Evolutionary conservation across 1,284 basidiomycete species (phyloP), one percentile per base, ranked within the genome.

Genomic region (Termitomyces sp.): DNA sequence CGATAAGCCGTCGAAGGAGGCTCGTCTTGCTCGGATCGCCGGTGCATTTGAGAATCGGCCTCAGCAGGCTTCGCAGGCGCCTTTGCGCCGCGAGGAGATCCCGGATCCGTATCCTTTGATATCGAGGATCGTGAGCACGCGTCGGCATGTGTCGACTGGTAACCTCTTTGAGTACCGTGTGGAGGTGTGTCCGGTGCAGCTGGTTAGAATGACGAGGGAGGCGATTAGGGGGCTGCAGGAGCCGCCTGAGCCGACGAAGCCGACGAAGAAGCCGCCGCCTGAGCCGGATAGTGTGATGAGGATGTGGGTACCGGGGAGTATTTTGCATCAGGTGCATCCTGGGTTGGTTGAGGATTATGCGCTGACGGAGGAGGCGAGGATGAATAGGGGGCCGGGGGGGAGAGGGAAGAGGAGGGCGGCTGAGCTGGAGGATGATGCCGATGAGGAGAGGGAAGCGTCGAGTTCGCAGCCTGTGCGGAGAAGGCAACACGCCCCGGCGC

Each of bases 241-340:
- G 24, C 40, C 40, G n/a, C 40, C 8, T 24, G 21, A 16, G 10
- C 40, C 21, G 24, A 2, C 8, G 10, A 42, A 16, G 9, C 40
- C 8, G 8, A 28, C 9, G 24, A 42, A 10, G 24, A 42, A 16
- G 24, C 52, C 57, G 19, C 63, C 66, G 14, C 61, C 64, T 1
- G 62, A 67, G 52, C 71, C 72, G 2, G 55, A 65, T 19, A 68
- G 62, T 42, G 49, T 56, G 50, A 55, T 74, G 61, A 58, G 66
- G 24, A 48, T 79, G 50, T 74, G 73, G 72, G 52, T 76, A 43
- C 71, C 75, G 3, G 74, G 68, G 0, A 69, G 68, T 33, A 72
- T 81, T 57, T 62, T 80, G 45, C 66, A 68, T 35, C 72, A 75
- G 58, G 78, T 77, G 18, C 70, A 74, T 54, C 74, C 75, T 0